Conservation (phyloP, 768 basidiomycete genomes). For the Boletellus sp. region DNA sequence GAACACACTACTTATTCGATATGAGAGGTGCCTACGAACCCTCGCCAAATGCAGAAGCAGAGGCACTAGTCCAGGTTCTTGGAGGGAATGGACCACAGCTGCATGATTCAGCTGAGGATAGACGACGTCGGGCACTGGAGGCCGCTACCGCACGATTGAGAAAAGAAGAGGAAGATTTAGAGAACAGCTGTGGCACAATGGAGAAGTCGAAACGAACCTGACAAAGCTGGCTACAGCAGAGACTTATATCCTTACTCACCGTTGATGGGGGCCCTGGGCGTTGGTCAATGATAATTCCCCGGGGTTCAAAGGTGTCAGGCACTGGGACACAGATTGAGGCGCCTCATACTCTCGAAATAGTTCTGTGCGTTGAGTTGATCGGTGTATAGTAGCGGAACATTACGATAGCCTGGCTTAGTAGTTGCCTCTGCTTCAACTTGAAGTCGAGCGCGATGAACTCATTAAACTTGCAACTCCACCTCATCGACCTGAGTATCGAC, state of each 20-base stretch:
- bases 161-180: conserved; percentile 68
- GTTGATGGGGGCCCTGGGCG: too few relatives aligned
- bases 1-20: conserved; percentile 50
- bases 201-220: neutral
- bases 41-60: conserved; percentile 53
- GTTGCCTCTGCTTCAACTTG: too few relatives aligned
- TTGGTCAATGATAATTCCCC: too few relatives aligned
- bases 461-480: conserved; percentile 2
- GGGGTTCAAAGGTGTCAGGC: too few relatives aligned
- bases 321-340: too few relatives aligned
- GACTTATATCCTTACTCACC: too few relatives aligned
- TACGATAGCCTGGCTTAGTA: too few relatives aligned
- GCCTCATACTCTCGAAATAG: too few relatives aligned
- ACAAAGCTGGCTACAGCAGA: neutral
- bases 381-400: too few relatives aligned
- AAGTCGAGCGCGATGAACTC: neutral
- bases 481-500: conserved; percentile 8
- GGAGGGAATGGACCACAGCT: conserved; percentile 39
- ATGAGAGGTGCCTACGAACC: conserved; percentile 45
- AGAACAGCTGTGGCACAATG: conserved; percentile 65
- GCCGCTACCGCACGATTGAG: conserved; percentile 60
- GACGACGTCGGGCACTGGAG: conserved; percentile 50
- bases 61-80: conserved; percentile 50
- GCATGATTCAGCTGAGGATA: conserved; percentile 53
- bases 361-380: too few relatives aligned